Base-by-base conservation (phyloP, 2,329 filamentous ascomycete species). In the Raffaelea arxii region DNA sequence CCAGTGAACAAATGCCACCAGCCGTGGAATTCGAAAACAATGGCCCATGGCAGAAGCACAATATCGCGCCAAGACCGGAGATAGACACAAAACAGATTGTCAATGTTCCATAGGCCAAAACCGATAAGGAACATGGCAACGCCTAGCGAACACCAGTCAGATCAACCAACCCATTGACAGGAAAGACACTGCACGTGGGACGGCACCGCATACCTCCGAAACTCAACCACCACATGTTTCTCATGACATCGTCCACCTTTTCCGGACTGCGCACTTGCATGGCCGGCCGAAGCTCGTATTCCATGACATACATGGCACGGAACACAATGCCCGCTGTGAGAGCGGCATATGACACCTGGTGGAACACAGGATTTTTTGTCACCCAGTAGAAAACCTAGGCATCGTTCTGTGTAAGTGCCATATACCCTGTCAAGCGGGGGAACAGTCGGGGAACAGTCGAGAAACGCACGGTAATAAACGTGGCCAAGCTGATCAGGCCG, bases 1-100 rank as follows among this genome's bases (percentile, higher is more conserved):
- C 86, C 86, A 1, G 87, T 92, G 74, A 91, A 81, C 32, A 91
- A 58, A 65, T 91, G 86, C 84, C 83, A 75, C 71, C 72, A 75
- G 1, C 66, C 71, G 49, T 75, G 72, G 0, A 70, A 71, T 50
- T 74, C 71, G 1, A 92, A 71, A 6, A 92, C 51, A 14, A 90
- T 70, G 1, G 86, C 84, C 86, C 87, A 92, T 0, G 87, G 88
- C 53, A 94, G 69, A 12, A 84, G 81, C 25, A 92, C 65, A 40
- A 75, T 64, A 45, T 80, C 75, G 46, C 87, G 75, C 78, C 80
- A 86, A 39, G 59, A 61, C 19, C 80, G 75, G 49, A 92, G 65
- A 25, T 70, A 74, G 23, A 69, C 67, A 62, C 88, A 94, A 60
- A 81, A 86, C n/a, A 74, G 66, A 52, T 87, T 92, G 59, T 94